Base-by-base conservation (phyloP, 306 rosid species). In the Castanea mollissima region DNA sequence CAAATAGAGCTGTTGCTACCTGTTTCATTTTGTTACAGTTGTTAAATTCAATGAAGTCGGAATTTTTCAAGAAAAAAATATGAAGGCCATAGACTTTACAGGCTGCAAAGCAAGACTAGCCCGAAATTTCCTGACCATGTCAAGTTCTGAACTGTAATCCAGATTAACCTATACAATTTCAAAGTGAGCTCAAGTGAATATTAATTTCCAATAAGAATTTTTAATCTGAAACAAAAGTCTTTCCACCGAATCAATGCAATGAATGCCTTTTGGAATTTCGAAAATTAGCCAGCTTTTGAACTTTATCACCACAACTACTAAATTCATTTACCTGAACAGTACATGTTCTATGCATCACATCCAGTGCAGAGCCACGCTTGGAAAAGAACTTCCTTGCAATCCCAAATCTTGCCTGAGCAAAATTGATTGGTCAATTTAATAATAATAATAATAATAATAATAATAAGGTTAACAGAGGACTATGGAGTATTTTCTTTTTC, bases 1-100 rank as follows among this genome's bases (percentile, higher is more conserved):
- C 99, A 75, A 95, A 95, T 71, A 95, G 88, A 71, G 99, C 99
- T 6, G 97, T 95, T 86, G 99, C 99, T 85, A 95, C 91, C 99
- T 95, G 96, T 85, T 81, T 76, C 76, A 78, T 49, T 68, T 73
- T 58, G 70, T 59, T 81, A 80, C 25, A 77, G 16, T 52, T 20
- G 73, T 84, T 85, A 89, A 77, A 75, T 65, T 76, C 10, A 74
- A 73, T 11, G 35, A 58, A 79, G 65, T 41, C 6, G 12, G 75
- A 83, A 74, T 60, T 67, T 54, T 69, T 55, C 73, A 38, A 78
- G 56, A 23, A 63, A 78, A 78, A 81, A 74, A 21, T 7, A 78
- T 1, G 67, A 78, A 34, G 76, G 70, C 38, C 75, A 32, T 55
- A 51, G 10, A 57, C 83, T 88, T 78, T 87, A 95, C 99, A 80